phyloP scores from a whole-genome alignment of 345 rosid genomes.

The Leavenworthia alabamica region DNA sequence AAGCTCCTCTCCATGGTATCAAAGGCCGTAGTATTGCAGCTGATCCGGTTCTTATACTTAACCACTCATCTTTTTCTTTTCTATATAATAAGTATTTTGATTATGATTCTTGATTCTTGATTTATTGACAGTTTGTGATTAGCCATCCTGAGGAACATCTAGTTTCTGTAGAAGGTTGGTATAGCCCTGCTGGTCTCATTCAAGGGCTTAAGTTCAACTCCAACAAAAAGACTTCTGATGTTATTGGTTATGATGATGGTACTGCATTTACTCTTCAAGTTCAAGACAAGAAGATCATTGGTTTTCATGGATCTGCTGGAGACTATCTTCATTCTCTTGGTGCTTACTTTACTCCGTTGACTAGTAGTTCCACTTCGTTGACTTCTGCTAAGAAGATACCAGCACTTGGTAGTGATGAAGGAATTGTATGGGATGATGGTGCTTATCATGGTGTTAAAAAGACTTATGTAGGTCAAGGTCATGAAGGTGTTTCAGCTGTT shows the following conservation, averaged over 20 bases:
- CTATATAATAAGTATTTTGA: not conserved
- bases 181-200: not conserved
- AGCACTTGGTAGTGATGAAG: not conserved
- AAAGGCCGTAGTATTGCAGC: not conserved
- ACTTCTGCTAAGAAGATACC: not conserved
- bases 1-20: slow-evolving; percentile 4
- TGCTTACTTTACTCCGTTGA: slow-evolving; percentile 7
- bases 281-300: slow-evolving; percentile 12
- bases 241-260: slow-evolving; percentile 13
- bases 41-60: not conserved
- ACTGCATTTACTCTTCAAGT: slow-evolving; percentile 11
- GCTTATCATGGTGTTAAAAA: slow-evolving; percentile 3
- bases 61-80: not conserved
- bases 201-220: slow-evolving; percentile 18
- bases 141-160: slow-evolving; percentile 12
- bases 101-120: too few species aligned
- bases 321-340: slow-evolving; percentile 19
- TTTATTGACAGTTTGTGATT: slow-evolving; percentile 18
- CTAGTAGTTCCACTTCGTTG: not conserved
- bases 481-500: too few species aligned
- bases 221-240: slow-evolving; percentile 5
- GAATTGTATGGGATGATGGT: slow-evolving; percentile 26
- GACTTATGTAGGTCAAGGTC: slow-evolving; percentile 1
- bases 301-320: not conserved
- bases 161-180: slow-evolving; percentile 21